A percentile compares a stretch with the other conserved stretches of the same genome.
phyloP scores from a whole-genome alignment of 257 asterid species.

The Nicotiana sylvestris region DNA sequence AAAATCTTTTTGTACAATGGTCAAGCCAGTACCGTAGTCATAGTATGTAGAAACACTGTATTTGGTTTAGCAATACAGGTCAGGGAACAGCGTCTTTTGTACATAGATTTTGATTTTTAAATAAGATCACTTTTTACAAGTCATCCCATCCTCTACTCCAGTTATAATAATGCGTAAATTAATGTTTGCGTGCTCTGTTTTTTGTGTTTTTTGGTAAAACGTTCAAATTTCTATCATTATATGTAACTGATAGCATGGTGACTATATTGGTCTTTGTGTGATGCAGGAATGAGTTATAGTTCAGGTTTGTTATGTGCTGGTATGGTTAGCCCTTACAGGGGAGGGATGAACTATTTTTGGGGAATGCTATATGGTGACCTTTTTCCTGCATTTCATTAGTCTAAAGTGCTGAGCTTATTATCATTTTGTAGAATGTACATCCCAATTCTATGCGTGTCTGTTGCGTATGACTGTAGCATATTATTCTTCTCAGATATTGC shows the following conservation, averaged over 20 bases:
- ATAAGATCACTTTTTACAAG: slow-evolving; percentile 44
- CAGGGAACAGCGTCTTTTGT: slow-evolving; percentile 56
- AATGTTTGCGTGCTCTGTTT: slow-evolving; percentile 9
- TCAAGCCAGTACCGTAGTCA: slow-evolving; percentile 43
- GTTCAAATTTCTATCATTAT: slow-evolving; percentile 4
- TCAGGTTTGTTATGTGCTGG: background rate
- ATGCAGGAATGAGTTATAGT: slow-evolving; percentile 18
- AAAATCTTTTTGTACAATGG: slow-evolving; percentile 62
- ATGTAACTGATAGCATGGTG: slow-evolving; percentile 12
- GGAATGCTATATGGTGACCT: background rate
- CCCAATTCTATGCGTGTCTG: background rate
- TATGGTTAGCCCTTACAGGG: background rate
- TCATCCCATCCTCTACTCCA: background rate
- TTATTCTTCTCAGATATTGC: background rate
- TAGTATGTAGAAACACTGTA: slow-evolving; percentile 48
- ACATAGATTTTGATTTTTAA: slow-evolving; percentile 59
- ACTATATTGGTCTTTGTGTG: slow-evolving; percentile 20
- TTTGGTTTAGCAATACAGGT: slow-evolving; percentile 63
- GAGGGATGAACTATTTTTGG: background rate
- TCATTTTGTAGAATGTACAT: background rate
- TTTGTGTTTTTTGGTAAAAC: background rate
- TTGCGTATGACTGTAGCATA: background rate
- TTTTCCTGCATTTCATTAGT: background rate
- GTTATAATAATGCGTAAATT: slow-evolving; percentile 12
- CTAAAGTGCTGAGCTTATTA: background rate